Percentiles rank a stretch among this genome's conserved stretches.
Conservation (phyloP, 2,329 filamentous ascomycete species). For the Onygenales sp. region DNA sequence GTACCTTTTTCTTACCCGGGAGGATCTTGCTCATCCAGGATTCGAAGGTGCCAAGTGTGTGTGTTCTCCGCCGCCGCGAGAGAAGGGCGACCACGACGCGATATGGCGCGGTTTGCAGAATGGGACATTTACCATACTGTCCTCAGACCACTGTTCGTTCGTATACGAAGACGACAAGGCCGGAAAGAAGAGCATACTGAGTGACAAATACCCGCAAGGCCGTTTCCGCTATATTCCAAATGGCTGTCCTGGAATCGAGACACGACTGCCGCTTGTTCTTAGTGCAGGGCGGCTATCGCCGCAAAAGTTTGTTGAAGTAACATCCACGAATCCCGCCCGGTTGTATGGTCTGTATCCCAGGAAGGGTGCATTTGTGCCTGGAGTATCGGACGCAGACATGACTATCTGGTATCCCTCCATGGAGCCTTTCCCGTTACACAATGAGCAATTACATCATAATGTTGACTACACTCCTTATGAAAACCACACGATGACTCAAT, state of each 20-base stretch:
- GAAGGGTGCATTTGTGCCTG: slow-evolving; percentile 43
- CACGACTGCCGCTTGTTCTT: slow-evolving; percentile 39
- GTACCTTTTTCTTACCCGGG: not conserved
- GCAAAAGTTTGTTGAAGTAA: slow-evolving; percentile 44
- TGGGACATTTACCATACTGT: not conserved
- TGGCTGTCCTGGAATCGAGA: slow-evolving; percentile 50
- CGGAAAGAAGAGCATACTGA: slow-evolving; percentile 43
- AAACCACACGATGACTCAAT: slow-evolving; percentile 46
- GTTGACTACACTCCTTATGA: slow-evolving; percentile 57
- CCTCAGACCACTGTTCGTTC: slow-evolving; percentile 26
- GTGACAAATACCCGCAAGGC: slow-evolving; percentile 32
- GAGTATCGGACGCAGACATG: slow-evolving; percentile 44
- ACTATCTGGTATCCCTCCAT: slow-evolving; percentile 46
- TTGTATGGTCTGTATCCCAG: slow-evolving; percentile 43
- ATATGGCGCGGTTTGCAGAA: not conserved
- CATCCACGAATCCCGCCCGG: slow-evolving; percentile 47
- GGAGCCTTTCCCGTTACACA: slow-evolving; percentile 13
- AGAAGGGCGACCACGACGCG: not conserved
- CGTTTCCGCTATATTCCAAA: slow-evolving; percentile 51
- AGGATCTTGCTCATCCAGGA: not conserved
- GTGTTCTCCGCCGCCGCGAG: not conserved
- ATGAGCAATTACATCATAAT: slow-evolving; percentile 50
- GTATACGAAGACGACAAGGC: slow-evolving; percentile 38
- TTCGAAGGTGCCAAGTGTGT: not conserved
- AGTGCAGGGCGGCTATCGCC: slow-evolving; percentile 16